Percentiles rank a stretch among this genome's conserved stretches.
These are phyloP conservation scores for Heliosperma pusillum DNA, from an alignment of 148 eudicot genomes.

Conservation along the genomic window DNA sequence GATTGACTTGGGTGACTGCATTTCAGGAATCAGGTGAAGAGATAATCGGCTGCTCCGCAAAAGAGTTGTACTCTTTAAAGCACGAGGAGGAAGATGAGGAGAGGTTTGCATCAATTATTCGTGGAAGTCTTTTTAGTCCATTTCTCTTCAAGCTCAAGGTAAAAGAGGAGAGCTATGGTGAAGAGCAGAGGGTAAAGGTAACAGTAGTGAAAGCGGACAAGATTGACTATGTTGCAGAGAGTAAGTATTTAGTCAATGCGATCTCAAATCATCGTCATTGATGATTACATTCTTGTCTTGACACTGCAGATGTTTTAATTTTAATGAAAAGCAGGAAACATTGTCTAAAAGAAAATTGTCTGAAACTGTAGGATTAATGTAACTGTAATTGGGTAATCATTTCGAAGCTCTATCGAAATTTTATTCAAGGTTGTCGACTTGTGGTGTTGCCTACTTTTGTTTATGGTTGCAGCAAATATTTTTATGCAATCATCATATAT, in stretches of 20 bases:
- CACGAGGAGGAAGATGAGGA: slow-evolving; percentile 54
- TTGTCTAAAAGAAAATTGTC: not conserved
- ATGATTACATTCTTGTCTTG: slow-evolving; percentile 12
- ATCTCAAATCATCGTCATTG: slow-evolving; percentile 29
- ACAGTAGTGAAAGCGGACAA: slow-evolving; percentile 84
- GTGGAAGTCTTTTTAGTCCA: slow-evolving; percentile 46
- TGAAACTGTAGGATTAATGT: not conserved
- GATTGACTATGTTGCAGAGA: slow-evolving; percentile 56
- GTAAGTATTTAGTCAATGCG: slow-evolving; percentile 49
- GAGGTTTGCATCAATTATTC: slow-evolving; percentile 48
- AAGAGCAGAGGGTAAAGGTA: slow-evolving; percentile 83
- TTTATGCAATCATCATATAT: no score
- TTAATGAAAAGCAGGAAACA: not conserved
- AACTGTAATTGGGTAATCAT: slow-evolving; percentile 3
- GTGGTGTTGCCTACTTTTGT: not conserved
- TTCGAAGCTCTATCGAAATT: not conserved
- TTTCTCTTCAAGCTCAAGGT: slow-evolving; percentile 70
- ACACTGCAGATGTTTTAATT: not conserved
- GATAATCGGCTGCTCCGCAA: slow-evolving; percentile 80
- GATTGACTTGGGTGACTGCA: slow-evolving; percentile 89
- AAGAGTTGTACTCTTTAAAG: slow-evolving; percentile 67
- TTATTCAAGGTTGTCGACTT: slow-evolving; percentile 3
- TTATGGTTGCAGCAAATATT: not conserved
- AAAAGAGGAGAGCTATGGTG: slow-evolving; percentile 90
- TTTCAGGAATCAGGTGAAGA: slow-evolving; percentile 91